Percentiles rank a stretch among this genome's conserved stretches.
Conservation (phyloP, 169 alveolate species). For the Perkinsus olseni region DNA sequence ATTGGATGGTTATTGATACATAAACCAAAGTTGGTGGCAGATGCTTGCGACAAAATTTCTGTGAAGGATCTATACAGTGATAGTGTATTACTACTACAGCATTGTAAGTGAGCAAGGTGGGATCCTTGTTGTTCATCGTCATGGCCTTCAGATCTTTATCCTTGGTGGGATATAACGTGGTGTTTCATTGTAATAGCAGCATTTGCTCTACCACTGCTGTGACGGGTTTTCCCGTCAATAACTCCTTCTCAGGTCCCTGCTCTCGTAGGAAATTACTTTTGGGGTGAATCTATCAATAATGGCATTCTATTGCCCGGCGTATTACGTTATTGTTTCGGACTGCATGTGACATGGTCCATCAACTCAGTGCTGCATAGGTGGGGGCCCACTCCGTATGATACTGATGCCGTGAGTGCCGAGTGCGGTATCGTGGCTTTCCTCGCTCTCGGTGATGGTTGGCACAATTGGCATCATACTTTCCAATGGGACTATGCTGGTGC, state of each 20-base stretch:
- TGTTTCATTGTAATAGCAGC: too few species aligned
- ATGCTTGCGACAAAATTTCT: conserved; percentile 19
- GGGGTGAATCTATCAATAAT: not conserved
- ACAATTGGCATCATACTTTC: conserved; percentile 69
- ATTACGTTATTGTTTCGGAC: not conserved
- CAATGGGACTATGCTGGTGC: conserved; percentile 68
- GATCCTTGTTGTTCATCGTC: too few species aligned
- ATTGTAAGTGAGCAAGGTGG: too few species aligned
- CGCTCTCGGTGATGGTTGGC: conserved; percentile 76
- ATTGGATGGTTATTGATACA: conserved; percentile 65
- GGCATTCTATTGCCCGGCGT: conserved; percentile 4
- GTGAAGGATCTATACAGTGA: too few species aligned
- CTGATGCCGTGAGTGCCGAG: conserved; percentile 33
- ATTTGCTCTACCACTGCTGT: too few species aligned
- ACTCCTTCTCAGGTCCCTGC: too few species aligned
- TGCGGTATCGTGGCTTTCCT: conserved; percentile 47
- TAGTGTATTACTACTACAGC: too few species aligned
- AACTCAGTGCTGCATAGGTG: conserved; percentile 2
- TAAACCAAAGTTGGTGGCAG: conserved; percentile 31
- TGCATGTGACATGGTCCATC: conserved; percentile 8
- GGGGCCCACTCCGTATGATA: conserved; percentile 21
- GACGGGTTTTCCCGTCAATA: too few species aligned
- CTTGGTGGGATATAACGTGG: too few species aligned
- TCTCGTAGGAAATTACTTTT: not conserved
- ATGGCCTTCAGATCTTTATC: too few species aligned